Base-by-base conservation (phyloP, 352 stramenopile genomes). In the Phytophthora hybrid region DNA sequence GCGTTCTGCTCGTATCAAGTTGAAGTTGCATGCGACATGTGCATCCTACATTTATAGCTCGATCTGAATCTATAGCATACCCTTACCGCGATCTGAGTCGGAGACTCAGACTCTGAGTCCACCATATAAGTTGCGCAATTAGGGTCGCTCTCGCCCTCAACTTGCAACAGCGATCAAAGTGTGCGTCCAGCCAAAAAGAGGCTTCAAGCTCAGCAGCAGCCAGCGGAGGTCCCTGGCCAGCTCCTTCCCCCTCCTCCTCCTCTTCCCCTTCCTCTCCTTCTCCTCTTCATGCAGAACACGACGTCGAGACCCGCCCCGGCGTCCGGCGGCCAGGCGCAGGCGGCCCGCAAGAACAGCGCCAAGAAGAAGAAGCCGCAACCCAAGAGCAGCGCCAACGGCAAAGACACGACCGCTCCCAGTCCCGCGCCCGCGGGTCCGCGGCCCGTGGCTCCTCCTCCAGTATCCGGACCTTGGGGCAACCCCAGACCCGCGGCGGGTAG, bases 401-500 rank as follows among this genome's bases (percentile, higher is more conserved):
- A 77, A 44, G 67, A 69, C 23, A 26, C 23, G 23, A 3, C 23
- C 23, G 23, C 23, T 26, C 23, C 23, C 23, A 26, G 23, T 26
- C 23, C 23, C 16, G 56, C 11, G 34, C 57, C 60, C 21, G 63
- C 58, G 10, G 68, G 59, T 62, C 62, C 72, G 29, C 69, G 37
- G 19, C 63, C 67, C 58, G 75, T 77, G 29, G 66, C 61, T 1
- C 73, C 82, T 5, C 73, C 82, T 6, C 82, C 82, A 8, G 75
- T 80, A n/a, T 87, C 83, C 23, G 79, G 75, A 5, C 59, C 71
- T 1, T 83, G 58, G 74, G 63, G 71, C 32, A 81, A 81, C n/a
- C 66, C 70, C 21, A 71, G 67, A 49, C 46, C 59, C 44, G 47
- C 31, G 11, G 16, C 63, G 54, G 66, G 51, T 46, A 81, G 66